A percentile compares a stretch with the other conserved stretches of the same genome.
Conservation (phyloP, 495 filamentous ascomycete genomes). For the Letharia columbiana region DNA sequence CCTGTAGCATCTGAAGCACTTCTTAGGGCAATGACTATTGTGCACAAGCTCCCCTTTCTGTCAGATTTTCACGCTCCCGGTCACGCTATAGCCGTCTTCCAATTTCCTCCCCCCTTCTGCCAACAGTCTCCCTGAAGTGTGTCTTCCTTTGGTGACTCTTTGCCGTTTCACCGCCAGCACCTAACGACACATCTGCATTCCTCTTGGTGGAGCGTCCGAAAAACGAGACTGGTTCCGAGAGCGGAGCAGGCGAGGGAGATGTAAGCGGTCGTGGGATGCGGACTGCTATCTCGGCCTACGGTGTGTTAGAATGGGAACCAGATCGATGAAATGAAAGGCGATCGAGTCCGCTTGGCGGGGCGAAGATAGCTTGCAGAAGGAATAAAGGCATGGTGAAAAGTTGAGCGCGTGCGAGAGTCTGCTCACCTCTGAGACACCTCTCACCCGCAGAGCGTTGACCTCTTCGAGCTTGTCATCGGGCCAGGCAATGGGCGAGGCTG, state of each 20-base stretch:
- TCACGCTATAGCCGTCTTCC: not conserved
- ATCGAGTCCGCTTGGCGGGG: not conserved
- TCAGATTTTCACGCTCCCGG: not conserved
- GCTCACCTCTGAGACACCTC: conserved; percentile 17
- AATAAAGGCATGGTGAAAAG: not conserved
- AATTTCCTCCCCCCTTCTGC: conserved; percentile 10
- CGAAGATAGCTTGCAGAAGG: not conserved
- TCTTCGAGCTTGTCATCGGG: conserved; percentile 11
- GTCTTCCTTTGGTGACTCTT: not conserved
- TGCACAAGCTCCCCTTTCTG: too few species aligned
- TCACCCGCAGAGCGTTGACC: conserved; percentile 17
- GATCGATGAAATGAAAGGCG: not conserved
- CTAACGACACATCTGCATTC: not conserved
- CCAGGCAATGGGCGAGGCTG: conserved; percentile 12
- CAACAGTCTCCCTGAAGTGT: conserved; percentile 3
- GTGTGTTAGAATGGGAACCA: not conserved
- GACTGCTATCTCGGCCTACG: conserved; percentile 10
- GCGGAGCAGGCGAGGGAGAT: not conserved
- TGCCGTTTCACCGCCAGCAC: not conserved
- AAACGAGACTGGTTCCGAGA: not conserved
- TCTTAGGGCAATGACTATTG: too few species aligned
- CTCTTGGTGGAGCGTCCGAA: not conserved
- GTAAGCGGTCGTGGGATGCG: conserved; percentile 1
- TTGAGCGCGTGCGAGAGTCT: not conserved
- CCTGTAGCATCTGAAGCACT: too few species aligned